These are phyloP conservation scores for Stephania cephalantha DNA, from an alignment of 164 flowering plant genomes.

Conservation along the genomic window DNA sequence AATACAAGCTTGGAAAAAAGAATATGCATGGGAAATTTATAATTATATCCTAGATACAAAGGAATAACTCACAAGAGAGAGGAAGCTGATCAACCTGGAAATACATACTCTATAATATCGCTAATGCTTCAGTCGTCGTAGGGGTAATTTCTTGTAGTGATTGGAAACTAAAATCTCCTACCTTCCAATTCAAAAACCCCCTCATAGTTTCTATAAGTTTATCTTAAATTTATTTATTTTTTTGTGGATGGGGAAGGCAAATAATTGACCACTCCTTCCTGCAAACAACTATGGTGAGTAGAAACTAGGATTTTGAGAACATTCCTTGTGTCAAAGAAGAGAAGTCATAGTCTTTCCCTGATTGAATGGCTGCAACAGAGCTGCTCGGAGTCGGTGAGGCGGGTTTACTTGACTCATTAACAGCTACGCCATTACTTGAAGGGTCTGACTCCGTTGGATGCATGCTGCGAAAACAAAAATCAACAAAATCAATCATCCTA, in stretches of 20 bases:
- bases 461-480: constrained; percentile 32
- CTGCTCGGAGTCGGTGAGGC: constrained; percentile 37
- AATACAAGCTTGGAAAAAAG: neutral
- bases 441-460: constrained; percentile 30
- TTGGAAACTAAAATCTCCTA: neutral
- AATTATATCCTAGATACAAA: neutral
- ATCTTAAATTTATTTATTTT: neutral
- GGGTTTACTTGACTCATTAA: constrained; percentile 29
- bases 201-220: neutral
- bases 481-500: neutral
- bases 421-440: constrained; percentile 35
- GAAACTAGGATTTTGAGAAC: constrained; percentile 51
- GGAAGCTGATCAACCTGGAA: neutral
- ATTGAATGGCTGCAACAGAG: constrained; percentile 28
- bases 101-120: neutral
- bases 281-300: neutral
- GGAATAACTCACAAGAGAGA: neutral
- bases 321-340: constrained; percentile 44
- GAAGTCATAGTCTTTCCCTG: constrained; percentile 56
- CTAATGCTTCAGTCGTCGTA: too few species aligned
- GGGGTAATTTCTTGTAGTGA: too few species aligned
- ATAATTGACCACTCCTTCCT: neutral
- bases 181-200: neutral
- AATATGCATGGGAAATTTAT: neutral
- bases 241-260: neutral